Evolutionary conservation across 306 rosid genomes (phyloP).

Genomic region (Alnus glutinosa): DNA sequence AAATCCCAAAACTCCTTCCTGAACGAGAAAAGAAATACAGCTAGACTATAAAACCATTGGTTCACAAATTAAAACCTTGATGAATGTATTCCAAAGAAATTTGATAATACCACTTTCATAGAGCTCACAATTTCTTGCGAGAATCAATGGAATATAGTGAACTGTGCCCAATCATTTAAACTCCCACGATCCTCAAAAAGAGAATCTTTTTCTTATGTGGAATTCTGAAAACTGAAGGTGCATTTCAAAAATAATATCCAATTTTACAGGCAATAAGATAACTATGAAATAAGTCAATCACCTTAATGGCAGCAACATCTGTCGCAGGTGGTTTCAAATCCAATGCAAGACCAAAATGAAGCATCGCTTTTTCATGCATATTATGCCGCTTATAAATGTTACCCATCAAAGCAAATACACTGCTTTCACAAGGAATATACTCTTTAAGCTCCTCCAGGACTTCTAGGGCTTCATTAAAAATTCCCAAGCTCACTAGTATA

Average conservation of each 20-base stretch:
- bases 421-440: slow-evolving; percentile 90
- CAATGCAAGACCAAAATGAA: slow-evolving; percentile 93
- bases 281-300: slow-evolving; percentile 25
- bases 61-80: background rate
- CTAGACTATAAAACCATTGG: background rate
- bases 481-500: slow-evolving; percentile 74
- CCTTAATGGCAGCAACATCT: slow-evolving; percentile 95
- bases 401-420: slow-evolving; percentile 97
- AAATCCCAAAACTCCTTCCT: background rate
- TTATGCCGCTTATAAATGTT: slow-evolving; percentile 76
- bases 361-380: slow-evolving; percentile 92
- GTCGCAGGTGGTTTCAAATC: slow-evolving; percentile 96
- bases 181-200: background rate
- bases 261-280: background rate
- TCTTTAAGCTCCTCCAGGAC: slow-evolving; percentile 89
- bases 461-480: slow-evolving; percentile 78
- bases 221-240: background rate
- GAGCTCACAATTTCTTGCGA: background rate
- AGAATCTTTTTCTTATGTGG: background rate
- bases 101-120: too few relatives aligned
- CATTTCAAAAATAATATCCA: background rate
- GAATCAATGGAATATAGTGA: background rate
- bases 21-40: background rate
- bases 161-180: background rate
- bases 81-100: background rate